Evolutionary conservation across 164 flowering plant species (phyloP), one percentile per base, ranked within the genome.

Genomic region (Vitis cinerea): DNA sequence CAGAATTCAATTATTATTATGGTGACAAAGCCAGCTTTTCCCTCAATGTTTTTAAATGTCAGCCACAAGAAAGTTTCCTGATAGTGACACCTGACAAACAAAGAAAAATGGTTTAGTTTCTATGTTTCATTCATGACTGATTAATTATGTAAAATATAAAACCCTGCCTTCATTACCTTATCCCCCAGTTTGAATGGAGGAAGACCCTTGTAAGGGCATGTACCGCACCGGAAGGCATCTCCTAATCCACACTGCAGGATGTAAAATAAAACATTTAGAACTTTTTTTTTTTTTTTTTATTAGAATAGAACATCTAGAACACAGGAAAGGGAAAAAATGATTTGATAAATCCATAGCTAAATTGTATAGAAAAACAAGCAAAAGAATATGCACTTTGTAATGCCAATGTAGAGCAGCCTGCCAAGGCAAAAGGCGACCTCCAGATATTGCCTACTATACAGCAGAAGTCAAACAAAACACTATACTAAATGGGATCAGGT

Each of bases 191-290:
- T 88, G 76, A 95, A 95, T 63, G 95, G 82, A 65, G 97, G 92
- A 53, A 91, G 92, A 74, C 99, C 99, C 82, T 85, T 93, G 78
- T 89, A 95, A 47, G 99, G 99, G 74, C 98, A 95, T 49, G 93
- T 84, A 61, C 90, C 31, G 78, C 99, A 95, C 54, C 99, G 88
- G 67, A 95, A 95, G 60, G 99, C 99, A 88, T 95, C 99, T 16
- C 99, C 99, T 23, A 95, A 82, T 27, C 98, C 98, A 81, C 99
- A 95, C 99, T 93, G 93, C 79, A 79, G 1, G 10, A 23, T 23
- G 27, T 23, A 23, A 23, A 23, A 8, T 49, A 71, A 1, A 54
- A 29, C 23, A n/a, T 19, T 37, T 37, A 37, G 44, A 37, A 37
- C 7, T 1, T 1, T 23, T 23, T 1, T 23, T 23, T 23, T 19